Evolutionary conservation across 495 filamentous ascomycete genomes (phyloP).

Genomic region (Penicillium maclennaniae): DNA sequence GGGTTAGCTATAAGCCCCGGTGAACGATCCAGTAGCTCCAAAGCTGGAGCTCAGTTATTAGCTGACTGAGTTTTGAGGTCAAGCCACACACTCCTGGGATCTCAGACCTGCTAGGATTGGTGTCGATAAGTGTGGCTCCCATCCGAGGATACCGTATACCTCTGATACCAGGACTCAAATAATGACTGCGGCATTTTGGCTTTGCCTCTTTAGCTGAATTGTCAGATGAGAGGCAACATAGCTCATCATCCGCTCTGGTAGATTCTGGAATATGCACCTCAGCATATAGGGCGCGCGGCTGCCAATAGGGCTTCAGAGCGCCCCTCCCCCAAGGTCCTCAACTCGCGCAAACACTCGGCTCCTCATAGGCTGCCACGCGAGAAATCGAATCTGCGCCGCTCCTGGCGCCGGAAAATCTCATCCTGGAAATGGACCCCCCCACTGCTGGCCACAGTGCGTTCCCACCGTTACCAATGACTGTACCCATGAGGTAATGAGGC

Average conservation of each 20-base stretch:
- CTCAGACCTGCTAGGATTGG: neutral
- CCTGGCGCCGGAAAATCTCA: constrained; percentile 23
- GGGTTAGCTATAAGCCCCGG: neutral
- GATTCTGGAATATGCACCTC: constrained; percentile 6
- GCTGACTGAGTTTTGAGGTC: neutral
- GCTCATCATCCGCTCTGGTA: constrained; percentile 6
- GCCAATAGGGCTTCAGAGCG: constrained; percentile 17
- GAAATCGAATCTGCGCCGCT: constrained; percentile 17
- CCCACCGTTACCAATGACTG: constrained; percentile 4
- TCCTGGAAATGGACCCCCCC: constrained; percentile 1
- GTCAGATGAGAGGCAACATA: neutral
- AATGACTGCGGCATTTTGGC: too few species aligned
- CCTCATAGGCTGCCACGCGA: constrained; percentile 20
- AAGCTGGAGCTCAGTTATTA: constrained; percentile 8
- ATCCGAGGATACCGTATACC: neutral
- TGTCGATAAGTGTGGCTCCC: neutral
- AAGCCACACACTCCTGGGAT: neutral
- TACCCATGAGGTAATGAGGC: constrained; percentile 21
- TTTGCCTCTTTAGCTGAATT: neutral
- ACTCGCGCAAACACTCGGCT: constrained; percentile 13
- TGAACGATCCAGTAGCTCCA: neutral
- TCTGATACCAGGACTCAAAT: neutral
- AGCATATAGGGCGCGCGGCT: constrained; percentile 3
- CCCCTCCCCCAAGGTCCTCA: constrained; percentile 31
- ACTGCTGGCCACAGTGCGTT: neutral